These are phyloP conservation scores for Colletotrichum coccodes DNA, from an alignment of 2,329 filamentous ascomycete species.

Conservation along the genomic window DNA sequence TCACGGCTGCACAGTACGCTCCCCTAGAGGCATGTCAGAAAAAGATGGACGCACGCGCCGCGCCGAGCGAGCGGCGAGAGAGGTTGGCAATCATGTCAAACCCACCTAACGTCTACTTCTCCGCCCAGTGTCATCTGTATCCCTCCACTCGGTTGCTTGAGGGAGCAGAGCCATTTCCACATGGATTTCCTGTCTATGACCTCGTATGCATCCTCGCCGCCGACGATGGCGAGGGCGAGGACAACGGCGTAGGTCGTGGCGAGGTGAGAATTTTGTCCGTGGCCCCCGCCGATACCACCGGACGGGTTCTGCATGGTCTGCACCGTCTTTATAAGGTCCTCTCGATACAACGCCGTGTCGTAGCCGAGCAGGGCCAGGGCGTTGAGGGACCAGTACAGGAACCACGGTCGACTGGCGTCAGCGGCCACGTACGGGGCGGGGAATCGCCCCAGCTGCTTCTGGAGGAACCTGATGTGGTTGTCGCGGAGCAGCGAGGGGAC, in stretches of 20 bases:
- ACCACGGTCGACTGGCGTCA: slow-evolving; percentile 92
- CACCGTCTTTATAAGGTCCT: slow-evolving; percentile 79
- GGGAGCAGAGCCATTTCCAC: slow-evolving; percentile 88
- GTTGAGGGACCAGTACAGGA: slow-evolving; percentile 90
- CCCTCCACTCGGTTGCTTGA: slow-evolving; percentile 91
- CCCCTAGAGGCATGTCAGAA: slow-evolving; percentile 64
- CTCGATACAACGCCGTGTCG: slow-evolving; percentile 74
- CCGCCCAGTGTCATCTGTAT: slow-evolving; percentile 88
- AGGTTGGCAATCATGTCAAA: slow-evolving; percentile 24
- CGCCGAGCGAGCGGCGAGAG: neutral
- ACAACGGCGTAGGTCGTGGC: slow-evolving; percentile 89
- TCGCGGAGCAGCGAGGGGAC: slow-evolving; percentile 78
- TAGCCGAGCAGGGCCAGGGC: slow-evolving; percentile 81
- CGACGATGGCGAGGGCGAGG: slow-evolving; percentile 81
- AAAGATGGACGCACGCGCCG: neutral
- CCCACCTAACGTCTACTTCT: slow-evolving; percentile 90
- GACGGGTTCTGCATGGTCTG: slow-evolving; percentile 81
- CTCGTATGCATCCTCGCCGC: slow-evolving; percentile 77
- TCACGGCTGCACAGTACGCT: slow-evolving; percentile 89
- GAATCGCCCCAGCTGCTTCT: slow-evolving; percentile 67
- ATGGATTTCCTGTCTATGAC: slow-evolving; percentile 84
- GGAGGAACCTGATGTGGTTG: slow-evolving; percentile 71
- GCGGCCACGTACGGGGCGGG: slow-evolving; percentile 77
- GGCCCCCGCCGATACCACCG: slow-evolving; percentile 94
- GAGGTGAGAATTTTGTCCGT: slow-evolving; percentile 88